Evolutionary conservation across 2,329 filamentous ascomycete species (phyloP).

Genomic region (Cladosporium sp.): DNA sequence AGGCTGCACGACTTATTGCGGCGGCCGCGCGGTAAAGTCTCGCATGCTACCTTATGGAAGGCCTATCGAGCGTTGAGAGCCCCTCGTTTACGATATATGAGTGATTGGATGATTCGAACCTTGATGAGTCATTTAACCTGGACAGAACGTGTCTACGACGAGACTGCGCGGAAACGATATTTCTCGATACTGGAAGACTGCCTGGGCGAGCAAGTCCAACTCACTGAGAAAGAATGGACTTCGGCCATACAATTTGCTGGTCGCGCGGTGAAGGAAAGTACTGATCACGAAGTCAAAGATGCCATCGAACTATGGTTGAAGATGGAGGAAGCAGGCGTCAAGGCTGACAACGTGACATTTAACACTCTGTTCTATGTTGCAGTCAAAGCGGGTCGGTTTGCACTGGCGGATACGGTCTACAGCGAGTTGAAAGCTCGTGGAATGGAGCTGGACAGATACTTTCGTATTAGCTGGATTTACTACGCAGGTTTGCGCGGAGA

Average conservation of each 20-base stretch:
- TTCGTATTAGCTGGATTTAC: slow-evolving; percentile 75
- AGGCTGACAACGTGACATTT: slow-evolving; percentile 73
- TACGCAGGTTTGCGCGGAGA: slow-evolving; percentile 73
- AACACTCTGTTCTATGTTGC: slow-evolving; percentile 89
- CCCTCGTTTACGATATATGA: slow-evolving; percentile 49
- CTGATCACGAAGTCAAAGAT: slow-evolving; percentile 56
- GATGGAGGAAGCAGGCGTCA: slow-evolving; percentile 71
- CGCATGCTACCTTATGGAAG: slow-evolving; percentile 38
- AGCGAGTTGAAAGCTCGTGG: slow-evolving; percentile 70
- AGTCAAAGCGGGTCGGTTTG: slow-evolving; percentile 76
- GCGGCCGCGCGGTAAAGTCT: slow-evolving; percentile 16
- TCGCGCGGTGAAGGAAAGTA: slow-evolving; percentile 57
- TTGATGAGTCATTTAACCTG: slow-evolving; percentile 65
- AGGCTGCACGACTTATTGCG: slow-evolving; percentile 13
- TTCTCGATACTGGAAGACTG: slow-evolving; percentile 80
- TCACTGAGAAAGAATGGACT: slow-evolving; percentile 71
- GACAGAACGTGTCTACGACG: slow-evolving; percentile 45
- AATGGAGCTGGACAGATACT: slow-evolving; percentile 67
- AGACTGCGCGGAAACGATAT: slow-evolving; percentile 69
- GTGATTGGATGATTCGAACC: slow-evolving; percentile 48
- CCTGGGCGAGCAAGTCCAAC: slow-evolving; percentile 62
- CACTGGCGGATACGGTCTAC: slow-evolving; percentile 76
- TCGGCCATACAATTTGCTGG: slow-evolving; percentile 73
- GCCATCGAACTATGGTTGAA: slow-evolving; percentile 76
- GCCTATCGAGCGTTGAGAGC: slow-evolving; percentile 48